Percentiles rank a stretch among this genome's conserved stretches.
Evolutionary conservation across 257 asterid genomes (phyloP).

Genomic region (Solanum raphanifolium): DNA sequence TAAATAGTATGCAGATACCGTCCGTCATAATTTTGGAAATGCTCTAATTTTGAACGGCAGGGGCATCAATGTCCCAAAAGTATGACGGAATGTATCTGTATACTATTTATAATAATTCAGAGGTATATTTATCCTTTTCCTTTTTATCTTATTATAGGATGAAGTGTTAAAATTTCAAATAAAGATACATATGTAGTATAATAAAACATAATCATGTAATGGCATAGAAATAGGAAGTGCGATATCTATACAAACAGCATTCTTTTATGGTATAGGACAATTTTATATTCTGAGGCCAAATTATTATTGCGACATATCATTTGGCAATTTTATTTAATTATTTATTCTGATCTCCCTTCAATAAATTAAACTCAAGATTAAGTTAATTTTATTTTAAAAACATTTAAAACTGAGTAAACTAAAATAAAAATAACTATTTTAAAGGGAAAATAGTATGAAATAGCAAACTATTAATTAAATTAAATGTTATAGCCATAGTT

Average conservation of each 20-base stretch:
- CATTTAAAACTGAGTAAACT: neutral
- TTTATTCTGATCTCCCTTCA: neutral
- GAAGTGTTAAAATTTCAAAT: neutral
- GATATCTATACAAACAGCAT: neutral
- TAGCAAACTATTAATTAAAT: no score
- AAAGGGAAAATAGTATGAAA: no score
- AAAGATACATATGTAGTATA: neutral
- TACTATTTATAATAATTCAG: no score
- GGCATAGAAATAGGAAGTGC: neutral
- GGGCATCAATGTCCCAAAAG: accelerated
- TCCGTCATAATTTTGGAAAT: no score
- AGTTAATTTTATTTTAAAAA: neutral
- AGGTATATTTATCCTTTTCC: no score
- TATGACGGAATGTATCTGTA: accelerated
- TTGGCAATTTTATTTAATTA: neutral
- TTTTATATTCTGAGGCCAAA: neutral
- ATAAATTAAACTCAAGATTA: neutral
- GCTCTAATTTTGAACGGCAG: no score
- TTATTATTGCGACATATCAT: neutral
- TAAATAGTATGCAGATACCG: no score
- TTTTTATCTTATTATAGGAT: neutral
- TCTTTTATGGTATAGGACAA: neutral
- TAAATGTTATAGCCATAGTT: no score
- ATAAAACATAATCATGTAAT: neutral
- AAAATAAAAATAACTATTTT: neutral